phyloP scores from a whole-genome alignment of 768 basidiomycete genomes.

The Hygrophorus russula region DNA sequence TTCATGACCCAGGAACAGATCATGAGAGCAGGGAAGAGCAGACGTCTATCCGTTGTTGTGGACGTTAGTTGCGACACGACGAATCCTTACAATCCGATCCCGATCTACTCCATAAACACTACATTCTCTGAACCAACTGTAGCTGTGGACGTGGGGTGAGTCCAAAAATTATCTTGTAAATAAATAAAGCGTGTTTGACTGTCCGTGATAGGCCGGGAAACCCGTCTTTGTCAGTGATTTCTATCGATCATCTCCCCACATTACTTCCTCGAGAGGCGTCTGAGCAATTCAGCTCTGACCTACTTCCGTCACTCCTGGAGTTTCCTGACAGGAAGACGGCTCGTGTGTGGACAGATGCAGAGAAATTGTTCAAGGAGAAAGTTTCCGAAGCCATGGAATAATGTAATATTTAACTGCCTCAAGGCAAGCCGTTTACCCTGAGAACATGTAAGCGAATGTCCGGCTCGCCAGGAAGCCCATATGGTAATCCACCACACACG shows the following conservation, averaged over 20 bases:
- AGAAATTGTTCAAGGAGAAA: constrained; percentile 65
- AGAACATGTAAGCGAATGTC: too few relatives aligned
- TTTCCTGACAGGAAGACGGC: constrained; percentile 57
- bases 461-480: too few relatives aligned
- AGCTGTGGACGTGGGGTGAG: constrained; percentile 70
- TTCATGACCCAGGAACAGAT: constrained; percentile 71
- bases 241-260: constrained; percentile 96
- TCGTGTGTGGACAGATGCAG: constrained; percentile 82
- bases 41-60: constrained; percentile 74
- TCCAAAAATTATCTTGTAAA: constrained; percentile 8
- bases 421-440: too few relatives aligned
- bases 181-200: too few relatives aligned
- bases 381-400: constrained; percentile 25
- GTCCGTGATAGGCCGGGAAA: constrained; percentile 37
- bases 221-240: constrained; percentile 73
- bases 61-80: constrained; percentile 99
- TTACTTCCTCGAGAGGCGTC: constrained; percentile 92
- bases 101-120: constrained; percentile 89
- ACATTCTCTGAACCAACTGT: constrained; percentile 91
- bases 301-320: constrained; percentile 77
- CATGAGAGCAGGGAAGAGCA: constrained; percentile 50
- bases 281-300: constrained; percentile 86
- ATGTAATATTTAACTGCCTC: too few relatives aligned
- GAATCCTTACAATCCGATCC: constrained; percentile 96
- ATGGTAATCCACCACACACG: too few relatives aligned